These are phyloP conservation scores for Calamus simplicifolius DNA, from an alignment of 176 grass and related monocot species.

Conservation along the genomic window DNA sequence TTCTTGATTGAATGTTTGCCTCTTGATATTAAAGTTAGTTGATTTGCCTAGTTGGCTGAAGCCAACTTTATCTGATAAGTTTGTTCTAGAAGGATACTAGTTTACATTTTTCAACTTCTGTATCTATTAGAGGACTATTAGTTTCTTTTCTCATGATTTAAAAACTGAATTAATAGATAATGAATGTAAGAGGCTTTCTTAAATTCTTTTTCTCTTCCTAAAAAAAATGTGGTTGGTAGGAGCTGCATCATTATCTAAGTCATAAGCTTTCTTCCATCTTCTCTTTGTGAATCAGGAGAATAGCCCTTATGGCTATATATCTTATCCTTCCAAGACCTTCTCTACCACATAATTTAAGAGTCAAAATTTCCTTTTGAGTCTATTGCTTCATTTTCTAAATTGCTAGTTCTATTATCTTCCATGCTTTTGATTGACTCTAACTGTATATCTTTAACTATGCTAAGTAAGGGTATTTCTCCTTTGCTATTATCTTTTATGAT, in stretches of 20 bases:
- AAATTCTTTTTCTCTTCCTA: constrained; percentile 39
- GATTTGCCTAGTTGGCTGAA: constrained; percentile 33
- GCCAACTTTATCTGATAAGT: constrained; percentile 31
- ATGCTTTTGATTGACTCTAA: constrained; percentile 23
- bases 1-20: constrained; percentile 32
- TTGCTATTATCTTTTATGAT: constrained; percentile 33
- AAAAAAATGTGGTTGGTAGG: constrained; percentile 17
- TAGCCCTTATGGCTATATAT: constrained; percentile 32
- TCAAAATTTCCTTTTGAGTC: constrained; percentile 37
- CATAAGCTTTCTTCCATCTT: constrained; percentile 52
- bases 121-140: constrained; percentile 34
- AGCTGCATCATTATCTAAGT: constrained; percentile 28
- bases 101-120: constrained; percentile 30
- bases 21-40: constrained; percentile 37
- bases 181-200: constrained; percentile 17
- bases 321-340: constrained; percentile 30
- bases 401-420: constrained; percentile 32
- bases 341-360: constrained; percentile 41
- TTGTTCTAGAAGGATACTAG: constrained; percentile 25
- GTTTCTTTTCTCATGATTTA: constrained; percentile 29
- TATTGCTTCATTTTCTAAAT: constrained; percentile 33
- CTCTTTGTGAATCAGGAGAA: constrained; percentile 42
- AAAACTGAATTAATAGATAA: constrained; percentile 36
- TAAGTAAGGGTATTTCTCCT: constrained; percentile 23
- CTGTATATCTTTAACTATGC: constrained; percentile 30